Evolutionary conservation across 257 asterid genomes (phyloP).

Genomic region (Solanum clarkiae): DNA sequence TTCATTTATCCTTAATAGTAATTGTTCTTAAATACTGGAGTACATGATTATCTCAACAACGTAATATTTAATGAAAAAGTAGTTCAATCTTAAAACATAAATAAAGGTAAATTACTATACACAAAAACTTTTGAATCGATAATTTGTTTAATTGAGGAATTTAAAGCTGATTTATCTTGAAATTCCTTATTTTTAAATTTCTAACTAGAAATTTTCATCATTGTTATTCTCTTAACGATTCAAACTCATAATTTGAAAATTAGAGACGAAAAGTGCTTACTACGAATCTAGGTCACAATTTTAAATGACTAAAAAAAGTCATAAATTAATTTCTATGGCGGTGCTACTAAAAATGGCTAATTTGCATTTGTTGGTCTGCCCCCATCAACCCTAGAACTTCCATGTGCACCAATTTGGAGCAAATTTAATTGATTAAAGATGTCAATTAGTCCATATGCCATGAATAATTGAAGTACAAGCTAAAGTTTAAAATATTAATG

Average conservation of each 20-base stretch:
- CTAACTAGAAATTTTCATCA: no score
- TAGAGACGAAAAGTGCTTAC: no score
- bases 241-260: background rate
- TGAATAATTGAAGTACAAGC: background rate
- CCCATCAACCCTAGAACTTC: background rate
- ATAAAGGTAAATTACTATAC: background rate
- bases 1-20: no score
- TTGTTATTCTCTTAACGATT: background rate
- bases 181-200: no score
- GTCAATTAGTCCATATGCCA: background rate
- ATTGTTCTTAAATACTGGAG: no score
- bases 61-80: no score
- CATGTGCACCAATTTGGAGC: background rate
- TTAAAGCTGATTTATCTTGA: no score
- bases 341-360: background rate
- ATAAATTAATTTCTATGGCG: background rate
- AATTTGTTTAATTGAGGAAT: background rate
- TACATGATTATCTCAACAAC: no score
- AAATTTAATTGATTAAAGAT: background rate
- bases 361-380: background rate
- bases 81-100: background rate
- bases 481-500: constrained; percentile 21
- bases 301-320: background rate
- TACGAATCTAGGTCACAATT: background rate
- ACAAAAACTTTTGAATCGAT: no score